Percentiles rank a stretch among this genome's conserved stretches.
Conservation (phyloP, 1,284 basidiomycete species). For the Cutaneotrichosporon arboriforme region DNA sequence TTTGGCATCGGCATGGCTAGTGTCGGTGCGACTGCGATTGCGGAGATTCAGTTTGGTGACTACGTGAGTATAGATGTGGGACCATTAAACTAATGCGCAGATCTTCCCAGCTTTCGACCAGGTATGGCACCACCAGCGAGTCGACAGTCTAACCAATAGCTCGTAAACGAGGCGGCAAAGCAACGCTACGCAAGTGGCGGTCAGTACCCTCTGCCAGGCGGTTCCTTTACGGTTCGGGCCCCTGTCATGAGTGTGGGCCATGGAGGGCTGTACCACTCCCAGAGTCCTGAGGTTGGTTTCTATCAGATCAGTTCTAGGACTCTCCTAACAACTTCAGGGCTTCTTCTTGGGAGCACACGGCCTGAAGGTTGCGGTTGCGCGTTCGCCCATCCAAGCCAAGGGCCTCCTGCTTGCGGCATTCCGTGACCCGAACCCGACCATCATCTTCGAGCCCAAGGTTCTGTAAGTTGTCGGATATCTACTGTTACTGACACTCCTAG, state of each 20-base stretch:
- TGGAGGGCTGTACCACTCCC: slow-evolving; percentile 88
- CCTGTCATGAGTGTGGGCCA: slow-evolving; percentile 89
- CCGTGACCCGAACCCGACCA: slow-evolving; percentile 83
- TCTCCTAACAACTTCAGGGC: slow-evolving; percentile 47
- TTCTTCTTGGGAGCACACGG: slow-evolving; percentile 89
- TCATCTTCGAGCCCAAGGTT: slow-evolving; percentile 89
- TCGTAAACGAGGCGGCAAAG: slow-evolving; percentile 95
- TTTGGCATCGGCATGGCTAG: slow-evolving; percentile 87
- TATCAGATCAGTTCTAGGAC: not conserved
- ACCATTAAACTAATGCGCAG: slow-evolving; percentile 38
- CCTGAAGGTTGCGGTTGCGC: slow-evolving; percentile 85
- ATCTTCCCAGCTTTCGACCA: slow-evolving; percentile 90
- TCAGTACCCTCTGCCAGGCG: slow-evolving; percentile 59
- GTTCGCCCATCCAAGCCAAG: slow-evolving; percentile 91
- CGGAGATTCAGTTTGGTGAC: slow-evolving; percentile 69
- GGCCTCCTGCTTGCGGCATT: slow-evolving; percentile 79
- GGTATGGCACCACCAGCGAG: slow-evolving; percentile 45
- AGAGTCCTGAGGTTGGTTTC: slow-evolving; percentile 65
- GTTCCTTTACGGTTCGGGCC: slow-evolving; percentile 78
- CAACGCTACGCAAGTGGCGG: slow-evolving; percentile 84
- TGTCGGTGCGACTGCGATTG: slow-evolving; percentile 91
- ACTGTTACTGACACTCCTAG: slow-evolving; percentile 4
- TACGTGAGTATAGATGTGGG: slow-evolving; percentile 26
- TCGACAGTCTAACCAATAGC: slow-evolving; percentile 34
- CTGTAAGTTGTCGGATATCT: slow-evolving; percentile 18